Percentiles rank a stretch among this genome's conserved stretches.
phyloP scores from a whole-genome alignment of 225 moss, liverwort and hornwort species.

The Ulota crispa region DNA sequence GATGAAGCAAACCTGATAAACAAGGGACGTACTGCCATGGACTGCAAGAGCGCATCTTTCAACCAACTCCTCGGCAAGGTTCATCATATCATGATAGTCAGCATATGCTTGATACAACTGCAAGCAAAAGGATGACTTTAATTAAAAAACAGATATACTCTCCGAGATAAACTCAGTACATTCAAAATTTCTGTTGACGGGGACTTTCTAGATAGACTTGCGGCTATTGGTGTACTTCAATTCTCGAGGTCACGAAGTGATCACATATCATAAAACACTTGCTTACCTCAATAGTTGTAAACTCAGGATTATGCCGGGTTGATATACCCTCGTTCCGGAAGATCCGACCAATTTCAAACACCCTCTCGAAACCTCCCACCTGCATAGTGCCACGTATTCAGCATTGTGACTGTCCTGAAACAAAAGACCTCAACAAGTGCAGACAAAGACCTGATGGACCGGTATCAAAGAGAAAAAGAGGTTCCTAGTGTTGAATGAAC shows the following conservation, averaged over 20 bases:
- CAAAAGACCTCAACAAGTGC: background rate
- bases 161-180: background rate
- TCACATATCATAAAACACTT: background rate
- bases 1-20: constrained; percentile 73
- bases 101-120: constrained; percentile 99
- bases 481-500: background rate
- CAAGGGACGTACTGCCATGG: constrained; percentile 57
- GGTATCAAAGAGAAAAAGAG: background rate
- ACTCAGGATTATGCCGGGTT: constrained; percentile 98
- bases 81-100: constrained; percentile 97
- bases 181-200: background rate
- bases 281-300: constrained; percentile 91
- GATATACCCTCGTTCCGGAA: constrained; percentile 98
- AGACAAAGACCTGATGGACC: background rate
- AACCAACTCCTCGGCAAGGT: constrained; percentile 89
- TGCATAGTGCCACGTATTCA: constrained; percentile 34
- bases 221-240: background rate
- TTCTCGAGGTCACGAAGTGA: background rate
- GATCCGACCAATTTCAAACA: constrained; percentile 95
- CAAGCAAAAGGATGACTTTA: constrained; percentile 10
- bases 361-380: constrained; percentile 99
- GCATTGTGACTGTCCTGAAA: constrained; percentile 8
- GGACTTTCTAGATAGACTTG: background rate
- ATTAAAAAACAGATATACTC: background rate
- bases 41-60: constrained; percentile 73